phyloP scores from a whole-genome alignment of 1,139 yeast species.

The Blastobotrys proliferans region DNA sequence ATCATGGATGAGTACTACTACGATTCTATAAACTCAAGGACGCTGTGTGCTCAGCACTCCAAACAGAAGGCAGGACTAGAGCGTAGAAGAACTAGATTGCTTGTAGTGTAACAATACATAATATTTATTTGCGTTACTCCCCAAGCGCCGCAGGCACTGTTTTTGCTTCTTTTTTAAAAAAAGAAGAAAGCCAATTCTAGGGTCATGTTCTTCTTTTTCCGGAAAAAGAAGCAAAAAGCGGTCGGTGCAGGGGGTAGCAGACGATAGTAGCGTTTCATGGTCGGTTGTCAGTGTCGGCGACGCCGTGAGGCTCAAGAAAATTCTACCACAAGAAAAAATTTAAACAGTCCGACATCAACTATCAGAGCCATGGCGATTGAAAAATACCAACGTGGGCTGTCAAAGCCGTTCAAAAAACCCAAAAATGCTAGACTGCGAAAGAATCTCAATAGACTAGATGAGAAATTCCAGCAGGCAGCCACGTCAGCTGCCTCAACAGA shows the following conservation, averaged over 20 bases:
- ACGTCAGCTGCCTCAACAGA: conserved; percentile 83
- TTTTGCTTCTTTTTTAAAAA: no score
- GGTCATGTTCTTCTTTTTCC: no score
- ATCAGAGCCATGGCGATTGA: conserved; percentile 15
- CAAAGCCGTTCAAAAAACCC: conserved; percentile 11
- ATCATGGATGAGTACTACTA: conserved; percentile 32
- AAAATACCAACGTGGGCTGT: conserved; percentile 20
- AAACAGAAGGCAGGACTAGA: no score
- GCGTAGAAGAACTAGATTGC: no score
- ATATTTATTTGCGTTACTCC: no score
- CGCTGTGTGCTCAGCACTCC: no score
- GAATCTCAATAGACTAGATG: conserved; percentile 62
- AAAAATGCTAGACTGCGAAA: conserved; percentile 63
- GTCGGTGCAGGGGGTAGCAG: no score
- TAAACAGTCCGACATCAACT: background rate
- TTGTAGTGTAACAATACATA: no score
- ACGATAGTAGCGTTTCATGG: no score
- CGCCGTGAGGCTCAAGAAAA: conserved; percentile 1
- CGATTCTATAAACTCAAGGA: conserved; percentile 29
- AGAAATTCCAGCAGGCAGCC: conserved; percentile 72
- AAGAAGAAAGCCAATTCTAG: no score
- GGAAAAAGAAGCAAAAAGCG: no score
- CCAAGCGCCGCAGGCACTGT: no score
- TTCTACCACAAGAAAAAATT: background rate
- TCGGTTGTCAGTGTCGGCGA: background rate